phyloP scores from a whole-genome alignment of 2,329 filamentous ascomycete species.

The Phialemoniopsis sp. region DNA sequence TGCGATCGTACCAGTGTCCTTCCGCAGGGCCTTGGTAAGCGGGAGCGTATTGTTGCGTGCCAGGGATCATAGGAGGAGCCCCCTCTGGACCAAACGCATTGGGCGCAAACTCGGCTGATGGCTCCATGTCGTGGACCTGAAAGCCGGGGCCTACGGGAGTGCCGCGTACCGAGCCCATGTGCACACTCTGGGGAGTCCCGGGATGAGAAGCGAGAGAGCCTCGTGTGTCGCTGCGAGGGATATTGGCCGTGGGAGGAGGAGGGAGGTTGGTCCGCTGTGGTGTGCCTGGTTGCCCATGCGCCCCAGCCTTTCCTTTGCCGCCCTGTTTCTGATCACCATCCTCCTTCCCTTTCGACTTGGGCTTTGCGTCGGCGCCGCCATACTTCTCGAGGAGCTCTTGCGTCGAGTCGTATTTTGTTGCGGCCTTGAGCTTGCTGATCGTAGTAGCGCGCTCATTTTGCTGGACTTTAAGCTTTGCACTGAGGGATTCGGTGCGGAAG shows the following conservation, averaged over 20 bases:
- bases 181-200: conserved; percentile 10
- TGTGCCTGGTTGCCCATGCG: conserved; percentile 12
- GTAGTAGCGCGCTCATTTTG: conserved; percentile 78
- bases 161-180: conserved; percentile 13
- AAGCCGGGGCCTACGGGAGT: conserved; percentile 17
- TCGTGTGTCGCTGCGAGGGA: conserved; percentile 33
- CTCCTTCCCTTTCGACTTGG: conserved; percentile 18
- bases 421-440: conserved; percentile 90
- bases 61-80: conserved; percentile 9
- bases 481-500: conserved; percentile 70
- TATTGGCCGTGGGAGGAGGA: conserved; percentile 61
- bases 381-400: conserved; percentile 93
- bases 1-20: conserved; percentile 87
- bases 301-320: conserved; percentile 3
- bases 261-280: conserved; percentile 42
- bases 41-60: conserved; percentile 18
- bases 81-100: conserved; percentile 54
- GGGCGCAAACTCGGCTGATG: conserved; percentile 65
- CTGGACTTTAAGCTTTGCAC: conserved; percentile 66
- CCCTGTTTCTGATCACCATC: conserved; percentile 7
- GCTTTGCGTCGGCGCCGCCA: conserved; percentile 59
- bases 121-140: conserved; percentile 20
- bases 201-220: neutral
- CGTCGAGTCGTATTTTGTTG: conserved; percentile 94
- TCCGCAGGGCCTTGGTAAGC: conserved; percentile 21